Evolutionary conservation across 345 rosid genomes (phyloP), one percentile per base, ranked within the genome.

Genomic region (Orychophragmus violaceus): DNA sequence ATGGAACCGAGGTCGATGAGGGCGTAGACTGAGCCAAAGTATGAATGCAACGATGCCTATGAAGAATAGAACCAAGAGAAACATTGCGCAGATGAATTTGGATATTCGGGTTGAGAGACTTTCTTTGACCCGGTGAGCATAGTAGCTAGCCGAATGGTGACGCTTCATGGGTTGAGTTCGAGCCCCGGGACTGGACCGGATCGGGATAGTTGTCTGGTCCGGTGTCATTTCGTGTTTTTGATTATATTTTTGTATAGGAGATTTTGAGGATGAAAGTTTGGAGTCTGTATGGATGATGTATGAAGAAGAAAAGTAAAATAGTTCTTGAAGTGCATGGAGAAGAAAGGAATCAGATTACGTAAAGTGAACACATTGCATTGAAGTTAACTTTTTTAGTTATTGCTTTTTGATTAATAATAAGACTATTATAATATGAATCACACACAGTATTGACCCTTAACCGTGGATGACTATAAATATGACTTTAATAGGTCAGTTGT

Each of bases 21-120:
- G 98, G 17, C 94, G 96, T 42, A 93, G 75, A 58, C 94, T 86
- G 13, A 93, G 87, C 89, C 90, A 90, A 16, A 85, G 41, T 21
- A 90, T 78, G 77, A 94, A 90, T 7, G 75, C 71, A 57, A 87
- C 68, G 67, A 83, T 27, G 52, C 89, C 90, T 2, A 45, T 11
- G 23, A 84, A 18, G 35, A 93, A 59, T 2, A 93, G 78, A 44
- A 88, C 62, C 42, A 74, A 56, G 55, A 93, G 54, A 64, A 90
- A 72, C 1, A 81, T 49, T 35, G 81, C 64, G 29, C 99, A 94
- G 9, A 90, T 41, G 13, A 82, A 51, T 61, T 85, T 90, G n/a
- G 87, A 73, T 77, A 84, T 68, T 17, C 87, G 80, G 48, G 82
- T 73, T 33, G 94, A 58, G 64, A 90, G 88, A 78, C 90, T 88